Conservation (phyloP, 192 early-diverging fungal species). For the Coemansia sp. region DNA sequence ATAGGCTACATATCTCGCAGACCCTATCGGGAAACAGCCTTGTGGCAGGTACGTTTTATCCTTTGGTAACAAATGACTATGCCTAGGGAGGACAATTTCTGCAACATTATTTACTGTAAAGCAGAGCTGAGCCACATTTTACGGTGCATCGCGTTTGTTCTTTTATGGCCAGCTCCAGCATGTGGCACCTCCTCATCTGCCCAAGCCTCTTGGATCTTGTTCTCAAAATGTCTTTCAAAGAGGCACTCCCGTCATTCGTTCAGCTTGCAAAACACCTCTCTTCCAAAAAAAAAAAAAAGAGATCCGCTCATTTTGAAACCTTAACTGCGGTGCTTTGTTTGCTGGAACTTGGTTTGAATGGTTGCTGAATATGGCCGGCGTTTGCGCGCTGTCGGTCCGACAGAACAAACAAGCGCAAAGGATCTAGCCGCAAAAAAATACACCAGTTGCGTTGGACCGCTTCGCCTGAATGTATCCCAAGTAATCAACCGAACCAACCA, state of each 20-base stretch:
- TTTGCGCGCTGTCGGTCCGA: not conserved
- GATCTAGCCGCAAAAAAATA: too few species aligned
- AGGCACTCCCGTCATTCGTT: not conserved
- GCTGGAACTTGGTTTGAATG: not conserved
- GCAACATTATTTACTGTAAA: not conserved
- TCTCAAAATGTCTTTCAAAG: not conserved
- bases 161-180: too few species aligned
- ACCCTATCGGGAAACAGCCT: not conserved
- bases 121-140: not conserved
- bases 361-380: not conserved
- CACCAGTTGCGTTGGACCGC: not conserved
- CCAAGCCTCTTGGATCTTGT: not conserved
- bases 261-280: not conserved
- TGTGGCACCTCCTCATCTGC: too few species aligned
- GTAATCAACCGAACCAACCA: not conserved
- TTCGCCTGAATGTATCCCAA: not conserved
- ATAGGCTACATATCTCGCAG: not conserved
- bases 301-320: not conserved
- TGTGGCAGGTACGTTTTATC: slow-evolving; percentile 5
- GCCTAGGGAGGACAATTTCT: not conserved
- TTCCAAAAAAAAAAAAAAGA: not conserved
- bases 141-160: not conserved
- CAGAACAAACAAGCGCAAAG: not conserved
- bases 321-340: slow-evolving; percentile 5
- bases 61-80: not conserved